Conservation (phyloP, 2,329 filamentous ascomycete genomes). For the Monosporascus sp. region DNA sequence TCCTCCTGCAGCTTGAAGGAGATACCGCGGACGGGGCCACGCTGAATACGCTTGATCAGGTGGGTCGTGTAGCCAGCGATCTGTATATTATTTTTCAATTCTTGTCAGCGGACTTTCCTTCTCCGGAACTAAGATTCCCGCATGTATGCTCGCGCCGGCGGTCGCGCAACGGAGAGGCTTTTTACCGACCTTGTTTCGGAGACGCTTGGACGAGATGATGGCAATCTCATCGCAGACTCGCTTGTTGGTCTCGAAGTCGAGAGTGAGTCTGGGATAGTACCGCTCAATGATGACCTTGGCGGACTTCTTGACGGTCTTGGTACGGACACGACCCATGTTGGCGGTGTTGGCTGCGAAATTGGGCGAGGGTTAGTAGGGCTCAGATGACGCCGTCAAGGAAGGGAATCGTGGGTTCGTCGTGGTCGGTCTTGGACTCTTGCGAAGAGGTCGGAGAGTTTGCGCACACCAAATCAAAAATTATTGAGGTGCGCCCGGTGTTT, state of each 20-base stretch:
- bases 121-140: not conserved
- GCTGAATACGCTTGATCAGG: conserved; percentile 99
- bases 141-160: not conserved
- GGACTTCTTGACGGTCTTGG: conserved; percentile 68
- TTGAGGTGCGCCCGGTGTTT: conserved; percentile 17
- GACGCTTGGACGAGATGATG: conserved; percentile 97
- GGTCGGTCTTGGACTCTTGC: not conserved
- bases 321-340: conserved; percentile 67
- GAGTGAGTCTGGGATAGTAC: conserved; percentile 95
- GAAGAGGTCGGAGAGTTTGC: not conserved
- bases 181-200: conserved; percentile 87
- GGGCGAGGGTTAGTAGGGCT: conserved; percentile 24
- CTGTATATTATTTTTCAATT: conserved; percentile 35
- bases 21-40: conserved; percentile 97
- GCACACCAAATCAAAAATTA: conserved; percentile 13
- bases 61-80: conserved; percentile 98
- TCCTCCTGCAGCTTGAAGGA: conserved; percentile 99
- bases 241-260: conserved; percentile 99
- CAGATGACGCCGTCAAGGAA: conserved; percentile 11
- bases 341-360: conserved; percentile 39
- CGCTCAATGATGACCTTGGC: conserved; percentile 99
- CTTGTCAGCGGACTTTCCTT: too few relatives aligned
- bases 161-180: too few relatives aligned
- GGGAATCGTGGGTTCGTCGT: not conserved
- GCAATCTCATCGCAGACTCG: conserved; percentile 99